Conservation (phyloP, 345 rosid genomes). For the Chamaenerion angustifolium region DNA sequence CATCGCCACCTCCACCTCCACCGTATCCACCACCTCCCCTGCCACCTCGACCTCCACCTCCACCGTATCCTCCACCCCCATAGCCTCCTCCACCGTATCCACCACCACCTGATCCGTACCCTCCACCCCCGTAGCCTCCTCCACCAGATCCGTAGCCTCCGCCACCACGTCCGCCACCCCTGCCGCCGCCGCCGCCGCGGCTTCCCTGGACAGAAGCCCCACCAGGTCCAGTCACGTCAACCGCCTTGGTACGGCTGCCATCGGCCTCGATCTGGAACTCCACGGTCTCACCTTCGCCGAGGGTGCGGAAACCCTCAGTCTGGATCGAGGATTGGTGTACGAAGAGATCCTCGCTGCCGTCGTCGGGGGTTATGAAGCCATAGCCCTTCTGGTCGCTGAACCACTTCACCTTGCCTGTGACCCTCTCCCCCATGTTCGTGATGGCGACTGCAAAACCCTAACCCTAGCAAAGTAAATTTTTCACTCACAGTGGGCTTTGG, state of each 20-base stretch:
- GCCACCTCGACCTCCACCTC: conserved; percentile 9
- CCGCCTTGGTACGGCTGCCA: conserved; percentile 27
- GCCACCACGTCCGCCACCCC: conserved; percentile 18
- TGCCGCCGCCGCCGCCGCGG: conserved; percentile 29
- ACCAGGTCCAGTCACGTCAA: conserved; percentile 60
- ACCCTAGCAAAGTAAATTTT: too few species aligned
- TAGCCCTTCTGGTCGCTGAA: conserved; percentile 65
- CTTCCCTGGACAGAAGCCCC: conserved; percentile 41
- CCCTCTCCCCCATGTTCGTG: conserved; percentile 21
- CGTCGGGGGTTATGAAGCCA: conserved; percentile 81
- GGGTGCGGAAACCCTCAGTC: conserved; percentile 63
- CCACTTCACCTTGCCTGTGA: conserved; percentile 56
- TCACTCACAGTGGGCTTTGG: too few species aligned
- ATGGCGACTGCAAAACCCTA: too few species aligned
- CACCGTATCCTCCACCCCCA: conserved; percentile 3
- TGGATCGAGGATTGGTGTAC: conserved; percentile 78
- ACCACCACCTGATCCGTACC: conserved; percentile 19
- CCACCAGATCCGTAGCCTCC: conserved; percentile 17
- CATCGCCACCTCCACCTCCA: conserved; percentile 25
- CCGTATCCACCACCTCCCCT: conserved; percentile 28
- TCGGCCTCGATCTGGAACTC: conserved; percentile 13
- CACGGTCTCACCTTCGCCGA: conserved; percentile 18
- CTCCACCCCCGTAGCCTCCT: conserved; percentile 15
- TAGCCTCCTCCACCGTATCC: conserved; percentile 12
- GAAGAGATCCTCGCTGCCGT: conserved; percentile 67